phyloP scores from a whole-genome alignment of 2,329 filamentous ascomycete species.

The Monascus ruber region DNA sequence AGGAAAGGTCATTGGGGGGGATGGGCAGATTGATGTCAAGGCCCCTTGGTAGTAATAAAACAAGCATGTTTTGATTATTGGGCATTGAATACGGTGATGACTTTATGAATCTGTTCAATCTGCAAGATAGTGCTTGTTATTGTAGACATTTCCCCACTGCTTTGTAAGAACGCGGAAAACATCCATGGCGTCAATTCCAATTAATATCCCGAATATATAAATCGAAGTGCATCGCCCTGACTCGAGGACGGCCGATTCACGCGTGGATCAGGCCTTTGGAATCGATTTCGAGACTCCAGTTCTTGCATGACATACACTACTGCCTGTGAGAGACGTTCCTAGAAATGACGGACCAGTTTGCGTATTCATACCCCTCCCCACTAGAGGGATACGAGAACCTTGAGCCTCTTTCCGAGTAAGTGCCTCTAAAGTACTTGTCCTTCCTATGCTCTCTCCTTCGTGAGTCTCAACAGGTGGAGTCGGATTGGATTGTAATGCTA shows the following conservation, averaged over 20 bases:
- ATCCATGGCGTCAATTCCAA: neutral
- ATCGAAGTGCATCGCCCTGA: neutral
- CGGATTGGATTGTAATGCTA: neutral
- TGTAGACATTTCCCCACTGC: conserved; percentile 4
- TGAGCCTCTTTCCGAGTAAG: conserved; percentile 36
- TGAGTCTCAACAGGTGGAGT: neutral
- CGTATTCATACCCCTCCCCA: conserved; percentile 45
- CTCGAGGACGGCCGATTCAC: too few relatives aligned
- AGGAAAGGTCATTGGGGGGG: conserved; percentile 48
- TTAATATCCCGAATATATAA: neutral
- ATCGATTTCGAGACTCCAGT: too few relatives aligned
- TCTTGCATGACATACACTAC: neutral
- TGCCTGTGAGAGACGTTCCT: neutral
- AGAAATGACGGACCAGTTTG: conserved; percentile 39
- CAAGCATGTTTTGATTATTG: too few relatives aligned
- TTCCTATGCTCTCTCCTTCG: neutral
- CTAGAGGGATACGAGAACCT: conserved; percentile 40
- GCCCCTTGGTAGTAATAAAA: conserved; percentile 33
- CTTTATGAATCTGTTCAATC: neutral
- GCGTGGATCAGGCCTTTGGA: too few relatives aligned
- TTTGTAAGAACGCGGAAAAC: conserved; percentile 17
- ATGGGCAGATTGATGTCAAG: conserved; percentile 42
- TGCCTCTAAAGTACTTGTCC: neutral
- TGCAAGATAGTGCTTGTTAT: neutral
- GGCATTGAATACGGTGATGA: neutral